Conservation (phyloP, 164 flowering plant species). For the Berberis vulgaris region DNA sequence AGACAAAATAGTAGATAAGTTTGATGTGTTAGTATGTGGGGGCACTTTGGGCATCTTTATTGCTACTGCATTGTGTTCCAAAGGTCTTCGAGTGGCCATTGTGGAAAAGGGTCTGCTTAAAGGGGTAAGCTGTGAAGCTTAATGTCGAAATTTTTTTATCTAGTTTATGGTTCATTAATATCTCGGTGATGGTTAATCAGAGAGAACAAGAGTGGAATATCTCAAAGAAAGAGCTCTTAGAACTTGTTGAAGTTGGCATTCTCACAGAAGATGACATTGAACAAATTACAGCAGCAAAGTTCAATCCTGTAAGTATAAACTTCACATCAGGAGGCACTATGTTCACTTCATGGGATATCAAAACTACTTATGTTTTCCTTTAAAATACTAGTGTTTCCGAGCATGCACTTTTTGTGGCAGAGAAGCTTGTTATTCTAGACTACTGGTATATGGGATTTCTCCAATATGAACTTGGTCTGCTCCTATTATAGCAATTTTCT, state of each 20-base stretch:
- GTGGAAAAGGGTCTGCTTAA: slow-evolving; percentile 68
- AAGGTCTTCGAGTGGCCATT: slow-evolving; percentile 78
- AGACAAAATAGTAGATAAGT: slow-evolving; percentile 32
- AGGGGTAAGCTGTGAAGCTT: slow-evolving; percentile 44
- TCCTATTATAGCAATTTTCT: neutral
- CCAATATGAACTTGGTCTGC: neutral
- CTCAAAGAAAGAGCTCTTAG: slow-evolving; percentile 85
- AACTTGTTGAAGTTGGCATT: slow-evolving; percentile 77
- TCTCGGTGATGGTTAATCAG: slow-evolving; percentile 30
- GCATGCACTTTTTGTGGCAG: no score
- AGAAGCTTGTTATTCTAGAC: no score
- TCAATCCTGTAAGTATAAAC: slow-evolving; percentile 73
- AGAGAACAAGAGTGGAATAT: slow-evolving; percentile 99
- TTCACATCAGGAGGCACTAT: neutral
- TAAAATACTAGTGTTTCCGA: no score
- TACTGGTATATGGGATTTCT: no score
- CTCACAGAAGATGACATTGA: slow-evolving; percentile 67
- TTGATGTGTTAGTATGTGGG: slow-evolving; percentile 90
- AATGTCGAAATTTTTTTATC: neutral
- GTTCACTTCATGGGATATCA: no score
- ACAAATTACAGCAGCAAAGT: slow-evolving; percentile 43
- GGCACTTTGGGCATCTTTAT: slow-evolving; percentile 93
- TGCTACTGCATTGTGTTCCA: slow-evolving; percentile 62
- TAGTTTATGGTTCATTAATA: slow-evolving; percentile 6
- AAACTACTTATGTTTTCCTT: no score